Conservation (phyloP, 169 alveolate species). For the Cystoisospora suis region DNA sequence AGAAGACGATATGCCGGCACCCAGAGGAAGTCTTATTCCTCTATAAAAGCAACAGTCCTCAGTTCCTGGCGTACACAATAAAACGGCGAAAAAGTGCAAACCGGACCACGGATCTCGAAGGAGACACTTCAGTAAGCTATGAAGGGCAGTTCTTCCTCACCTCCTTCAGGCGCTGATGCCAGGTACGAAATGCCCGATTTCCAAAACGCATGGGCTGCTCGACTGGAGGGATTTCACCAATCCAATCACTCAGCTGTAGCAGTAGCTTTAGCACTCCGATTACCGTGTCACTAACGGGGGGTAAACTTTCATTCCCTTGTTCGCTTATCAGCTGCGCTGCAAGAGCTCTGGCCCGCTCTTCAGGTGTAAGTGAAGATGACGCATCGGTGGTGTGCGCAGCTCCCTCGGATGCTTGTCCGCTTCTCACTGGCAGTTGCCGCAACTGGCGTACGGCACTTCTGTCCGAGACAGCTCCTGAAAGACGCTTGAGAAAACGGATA, state of each 20-base stretch:
- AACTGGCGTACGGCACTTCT: not conserved
- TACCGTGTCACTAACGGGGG: not conserved
- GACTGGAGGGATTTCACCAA: conserved; percentile 47
- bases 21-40: too few species aligned
- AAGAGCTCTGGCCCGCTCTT: not conserved
- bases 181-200: conserved; percentile 60
- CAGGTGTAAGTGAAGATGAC: too few species aligned
- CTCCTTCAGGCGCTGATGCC: conserved; percentile 50
- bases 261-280: conserved; percentile 21
- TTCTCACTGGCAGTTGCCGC: too few species aligned
- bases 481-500: conserved; percentile 6
- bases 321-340: not conserved
- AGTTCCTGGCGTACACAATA: too few species aligned
- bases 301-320: not conserved
- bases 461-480: conserved; percentile 13
- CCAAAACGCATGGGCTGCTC: conserved; percentile 70
- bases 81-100: too few species aligned
- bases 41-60: too few species aligned
- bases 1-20: too few species aligned
- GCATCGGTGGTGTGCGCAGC: too few species aligned
- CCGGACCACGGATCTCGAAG: too few species aligned
- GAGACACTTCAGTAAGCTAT: too few species aligned
- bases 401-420: not conserved
- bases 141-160: too few species aligned
- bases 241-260: conserved; percentile 43